phyloP scores from a whole-genome alignment of 257 asterid genomes.

The Nyctanthes arbortristis region DNA sequence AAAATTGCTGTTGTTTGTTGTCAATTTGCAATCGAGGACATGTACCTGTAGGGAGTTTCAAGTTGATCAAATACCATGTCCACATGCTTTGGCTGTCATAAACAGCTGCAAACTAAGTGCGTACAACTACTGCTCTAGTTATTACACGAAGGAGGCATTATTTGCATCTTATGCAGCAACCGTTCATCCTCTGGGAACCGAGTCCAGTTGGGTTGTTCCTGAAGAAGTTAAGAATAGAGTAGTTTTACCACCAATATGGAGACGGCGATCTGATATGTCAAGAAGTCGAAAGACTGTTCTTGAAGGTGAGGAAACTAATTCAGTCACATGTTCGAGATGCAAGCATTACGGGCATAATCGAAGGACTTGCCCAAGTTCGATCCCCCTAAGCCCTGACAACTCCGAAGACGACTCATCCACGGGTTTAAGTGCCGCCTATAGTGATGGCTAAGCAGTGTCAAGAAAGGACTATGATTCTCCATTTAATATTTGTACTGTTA shows the following conservation, averaged over 20 bases:
- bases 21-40: neutral
- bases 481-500: neutral
- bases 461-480: neutral
- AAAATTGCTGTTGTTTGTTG: neutral
- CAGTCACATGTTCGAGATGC: constrained; percentile 5
- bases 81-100: constrained; percentile 6
- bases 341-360: constrained; percentile 4
- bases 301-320: neutral
- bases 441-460: neutral
- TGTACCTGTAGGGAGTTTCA: constrained; percentile 1
- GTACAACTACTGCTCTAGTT: neutral
- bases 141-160: neutral
- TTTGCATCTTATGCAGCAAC: neutral
- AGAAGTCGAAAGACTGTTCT: neutral
- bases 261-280: neutral
- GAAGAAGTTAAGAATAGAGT: constrained; percentile 1
- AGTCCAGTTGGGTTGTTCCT: neutral
- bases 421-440: neutral
- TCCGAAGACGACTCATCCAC: neutral
- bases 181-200: constrained; percentile 2
- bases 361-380: constrained; percentile 2
- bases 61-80: constrained; percentile 4
- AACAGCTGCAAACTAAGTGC: neutral
- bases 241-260: neutral
- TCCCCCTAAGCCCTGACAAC: neutral